A percentile compares a stretch with the other conserved stretches of the same genome.
Conservation (phyloP, 192 early-diverging fungal species). For the Podila minutissima region DNA sequence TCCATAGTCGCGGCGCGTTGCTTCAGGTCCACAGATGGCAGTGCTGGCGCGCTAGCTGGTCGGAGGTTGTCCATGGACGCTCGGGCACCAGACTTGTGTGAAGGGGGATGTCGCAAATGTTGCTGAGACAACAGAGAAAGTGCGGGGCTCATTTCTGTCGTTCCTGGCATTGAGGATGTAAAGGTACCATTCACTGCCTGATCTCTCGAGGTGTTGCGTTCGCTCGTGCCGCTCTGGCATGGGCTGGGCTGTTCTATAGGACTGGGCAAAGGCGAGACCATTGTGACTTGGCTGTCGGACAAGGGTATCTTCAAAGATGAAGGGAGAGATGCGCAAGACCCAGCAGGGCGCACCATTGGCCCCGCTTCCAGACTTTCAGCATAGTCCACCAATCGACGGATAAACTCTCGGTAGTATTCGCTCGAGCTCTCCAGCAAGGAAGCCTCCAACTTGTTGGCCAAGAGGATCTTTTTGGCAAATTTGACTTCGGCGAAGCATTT, state of each 20-base stretch:
- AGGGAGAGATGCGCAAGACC: not conserved
- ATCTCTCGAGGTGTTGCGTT: not conserved
- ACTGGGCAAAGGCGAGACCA: not conserved
- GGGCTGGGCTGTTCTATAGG: not conserved
- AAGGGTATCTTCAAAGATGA: not conserved
- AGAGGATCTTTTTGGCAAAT: conserved; percentile 23
- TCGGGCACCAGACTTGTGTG: not conserved
- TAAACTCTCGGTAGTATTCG: conserved; percentile 23
- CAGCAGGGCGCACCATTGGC: not conserved
- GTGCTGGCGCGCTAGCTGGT: not conserved
- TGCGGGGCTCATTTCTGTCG: conserved; percentile 12
- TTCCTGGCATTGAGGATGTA: not conserved
- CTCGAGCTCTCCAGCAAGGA: conserved; percentile 17
- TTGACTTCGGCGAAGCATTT: conserved; percentile 39
- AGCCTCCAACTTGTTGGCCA: conserved; percentile 21
- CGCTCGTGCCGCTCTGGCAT: not conserved
- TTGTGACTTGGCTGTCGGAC: not conserved
- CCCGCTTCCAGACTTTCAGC: not conserved
- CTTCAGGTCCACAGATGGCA: not conserved
- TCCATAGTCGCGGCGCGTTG: conserved; percentile 6
- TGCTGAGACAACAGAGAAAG: conserved; percentile 25
- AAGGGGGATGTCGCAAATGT: conserved; percentile 2
- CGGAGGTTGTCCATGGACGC: not conserved
- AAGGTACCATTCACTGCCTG: not conserved
- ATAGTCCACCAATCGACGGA: conserved; percentile 12